Evolutionary conservation across 1,284 basidiomycete species (phyloP), one percentile per base, ranked within the genome.

Genomic region (Ustilago nuda): DNA sequence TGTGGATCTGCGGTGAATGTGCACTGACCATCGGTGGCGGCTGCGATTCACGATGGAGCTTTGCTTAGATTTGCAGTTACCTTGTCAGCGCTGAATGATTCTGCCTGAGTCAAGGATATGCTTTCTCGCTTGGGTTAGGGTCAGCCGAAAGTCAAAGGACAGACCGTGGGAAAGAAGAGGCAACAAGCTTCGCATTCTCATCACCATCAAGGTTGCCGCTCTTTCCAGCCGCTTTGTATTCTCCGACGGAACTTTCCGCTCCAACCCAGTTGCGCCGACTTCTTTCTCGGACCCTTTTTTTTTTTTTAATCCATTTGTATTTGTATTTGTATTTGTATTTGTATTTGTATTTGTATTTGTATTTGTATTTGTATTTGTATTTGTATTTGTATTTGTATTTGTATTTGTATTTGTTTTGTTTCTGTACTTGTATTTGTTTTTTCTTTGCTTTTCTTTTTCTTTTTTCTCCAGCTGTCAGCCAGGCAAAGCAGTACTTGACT

Each of bases 131-230:
- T 39, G 15, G 37, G n/a, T n/a, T n/a, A n/a, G n/a, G n/a, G 19
- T 11, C 45, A 48, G 15, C 17, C 45, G n/a, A 17, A 32, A 50
- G 48, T 8, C 23, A 19, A 48, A 3, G 4, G 33, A 51, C 23
- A 27, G 23, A 27, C 23, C 51, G 51, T 52, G 27, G 51, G 51
- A 35, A 52, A 52, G 19, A 46, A 45, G 11, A 39, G 5, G 9
- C 2, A 39, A 17, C 9, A 39, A 17, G 15, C 3, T 39, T 17
- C 37, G 37, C 37, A 50, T 9, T 17, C 15, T 27, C 30, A 52
- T 52, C 13, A 52, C 51, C 27, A n/a, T 5, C 51, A 52, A 52
- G 51, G 51, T 52, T 52, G 32, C 32, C 9, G 19, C 9, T 45
- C 41, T 11, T 39, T 17, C 9, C 37, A 39, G 2, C 4, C 15